These are phyloP conservation scores for Dioscorea alata DNA, from an alignment of 106 monocot species.

Conservation along the genomic window DNA sequence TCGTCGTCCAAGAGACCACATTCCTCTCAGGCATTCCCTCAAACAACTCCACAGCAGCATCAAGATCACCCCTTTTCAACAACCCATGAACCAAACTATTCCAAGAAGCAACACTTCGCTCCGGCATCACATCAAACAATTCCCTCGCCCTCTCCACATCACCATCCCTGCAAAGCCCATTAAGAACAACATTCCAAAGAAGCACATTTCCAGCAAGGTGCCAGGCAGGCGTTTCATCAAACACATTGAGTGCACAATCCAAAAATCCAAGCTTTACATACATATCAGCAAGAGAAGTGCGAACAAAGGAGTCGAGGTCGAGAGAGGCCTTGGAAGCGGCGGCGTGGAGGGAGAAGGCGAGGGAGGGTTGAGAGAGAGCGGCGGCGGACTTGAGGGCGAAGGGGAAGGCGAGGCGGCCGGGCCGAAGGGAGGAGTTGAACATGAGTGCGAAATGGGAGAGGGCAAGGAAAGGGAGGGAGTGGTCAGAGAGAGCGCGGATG, in stretches of 20 bases:
- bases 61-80: slow-evolving; percentile 15
- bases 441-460: slow-evolving; percentile 21
- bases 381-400: too few species aligned
- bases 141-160: neutral
- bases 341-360: too few species aligned
- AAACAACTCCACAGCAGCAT: slow-evolving; percentile 18
- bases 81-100: slow-evolving; percentile 32
- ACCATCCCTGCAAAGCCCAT: slow-evolving; percentile 6
- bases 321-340: too few species aligned
- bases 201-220: slow-evolving; percentile 14
- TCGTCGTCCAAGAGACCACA: slow-evolving; percentile 40
- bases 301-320: too few species aligned
- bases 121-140: slow-evolving; percentile 26
- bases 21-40: slow-evolving; percentile 23
- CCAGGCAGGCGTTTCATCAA: slow-evolving; percentile 35
- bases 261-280: too few species aligned
- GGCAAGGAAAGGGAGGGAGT: slow-evolving; percentile 9
- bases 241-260: slow-evolving; percentile 10
- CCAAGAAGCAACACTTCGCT: slow-evolving; percentile 24
- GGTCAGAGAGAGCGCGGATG: slow-evolving; percentile 19
- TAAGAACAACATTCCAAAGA: slow-evolving; percentile 35
- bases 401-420: slow-evolving; percentile 7
- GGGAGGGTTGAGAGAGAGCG: too few species aligned
- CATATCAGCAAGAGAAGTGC: too few species aligned
- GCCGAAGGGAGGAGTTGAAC: slow-evolving; percentile 14